phyloP scores from a whole-genome alignment of 2,329 filamentous ascomycete genomes.

The Cladophialophora exuberans region DNA sequence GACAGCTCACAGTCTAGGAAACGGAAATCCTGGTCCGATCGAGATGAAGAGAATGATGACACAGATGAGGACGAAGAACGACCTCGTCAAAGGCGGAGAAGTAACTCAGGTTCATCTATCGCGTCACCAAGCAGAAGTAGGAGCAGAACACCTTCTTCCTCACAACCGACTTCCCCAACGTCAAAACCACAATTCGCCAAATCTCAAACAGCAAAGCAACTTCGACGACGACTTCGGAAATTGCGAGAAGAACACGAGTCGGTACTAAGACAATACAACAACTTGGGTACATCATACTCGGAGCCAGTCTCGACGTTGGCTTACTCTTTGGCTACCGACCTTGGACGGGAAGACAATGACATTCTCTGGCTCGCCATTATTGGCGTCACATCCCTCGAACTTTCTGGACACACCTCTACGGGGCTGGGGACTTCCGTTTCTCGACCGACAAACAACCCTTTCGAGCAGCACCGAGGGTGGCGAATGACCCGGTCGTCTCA shows the following conservation, averaged over 20 bases:
- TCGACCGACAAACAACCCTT: slow-evolving; percentile 54
- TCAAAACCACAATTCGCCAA: slow-evolving; percentile 46
- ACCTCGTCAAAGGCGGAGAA: slow-evolving; percentile 78
- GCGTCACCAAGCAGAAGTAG: slow-evolving; percentile 40
- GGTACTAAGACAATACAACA: slow-evolving; percentile 80
- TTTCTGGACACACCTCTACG: slow-evolving; percentile 83
- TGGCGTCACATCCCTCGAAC: slow-evolving; percentile 89
- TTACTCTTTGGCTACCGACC: slow-evolving; percentile 90
- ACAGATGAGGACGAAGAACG: slow-evolving; percentile 72
- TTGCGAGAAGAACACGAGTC: slow-evolving; percentile 77
- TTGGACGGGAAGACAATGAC: slow-evolving; percentile 96
- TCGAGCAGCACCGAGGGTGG: slow-evolving; percentile 41
- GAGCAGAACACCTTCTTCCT: slow-evolving; percentile 49
- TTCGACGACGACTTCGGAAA: slow-evolving; percentile 73
- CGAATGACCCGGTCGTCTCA: slow-evolving; percentile 66
- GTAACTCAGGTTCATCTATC: slow-evolving; percentile 68
- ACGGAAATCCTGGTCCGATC: slow-evolving; percentile 77
- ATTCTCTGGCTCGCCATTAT: slow-evolving; percentile 94
- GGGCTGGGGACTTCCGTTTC: slow-evolving; percentile 61
- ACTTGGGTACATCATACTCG: slow-evolving; percentile 84
- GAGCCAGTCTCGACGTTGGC: slow-evolving; percentile 94
- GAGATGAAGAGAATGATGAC: slow-evolving; percentile 63
- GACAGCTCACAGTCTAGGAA: slow-evolving; percentile 62
- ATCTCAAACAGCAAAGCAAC: slow-evolving; percentile 64
- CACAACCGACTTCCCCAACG: slow-evolving; percentile 50